phyloP scores from a whole-genome alignment of 2,329 filamentous ascomycete species.

The Pseudophaeomoniella oleicola region DNA sequence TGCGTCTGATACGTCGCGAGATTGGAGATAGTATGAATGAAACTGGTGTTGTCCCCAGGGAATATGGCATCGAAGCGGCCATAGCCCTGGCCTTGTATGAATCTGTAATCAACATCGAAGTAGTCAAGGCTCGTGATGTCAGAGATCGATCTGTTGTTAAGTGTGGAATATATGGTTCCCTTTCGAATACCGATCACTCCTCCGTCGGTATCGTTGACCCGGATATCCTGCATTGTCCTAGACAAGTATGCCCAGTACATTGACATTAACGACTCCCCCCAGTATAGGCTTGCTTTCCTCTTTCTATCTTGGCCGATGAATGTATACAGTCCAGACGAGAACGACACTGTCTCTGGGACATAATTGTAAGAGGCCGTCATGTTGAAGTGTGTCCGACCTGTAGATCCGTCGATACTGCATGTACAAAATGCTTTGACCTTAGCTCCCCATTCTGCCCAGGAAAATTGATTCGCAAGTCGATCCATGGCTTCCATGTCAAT shows the following conservation, averaged over 20 bases:
- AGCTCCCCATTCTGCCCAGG: neutral
- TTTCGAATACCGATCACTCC: conserved; percentile 1
- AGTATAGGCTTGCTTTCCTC: conserved; percentile 6
- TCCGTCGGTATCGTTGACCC: neutral
- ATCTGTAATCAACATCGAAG: conserved; percentile 1
- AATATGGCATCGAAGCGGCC: neutral
- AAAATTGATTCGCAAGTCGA: conserved; percentile 4
- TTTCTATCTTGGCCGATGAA: conserved; percentile 1
- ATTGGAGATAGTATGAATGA: neutral
- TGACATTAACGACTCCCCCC: conserved; percentile 5
- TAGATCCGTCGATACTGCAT: conserved; percentile 2
- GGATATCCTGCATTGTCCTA: neutral
- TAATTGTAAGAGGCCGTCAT: conserved; percentile 6
- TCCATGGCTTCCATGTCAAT: conserved; percentile 2
- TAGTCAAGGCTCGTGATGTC: conserved; percentile 3
- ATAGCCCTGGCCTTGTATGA: neutral
- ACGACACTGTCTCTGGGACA: conserved; percentile 2
- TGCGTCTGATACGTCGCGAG: neutral
- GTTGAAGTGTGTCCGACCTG: conserved; percentile 3
- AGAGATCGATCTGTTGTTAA: neutral
- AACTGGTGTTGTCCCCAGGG: neutral
- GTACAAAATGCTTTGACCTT: conserved; percentile 2
- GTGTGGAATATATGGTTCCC: conserved; percentile 1
- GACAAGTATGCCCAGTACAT: conserved; percentile 1
- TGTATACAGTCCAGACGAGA: neutral